Evolutionary conservation across 768 basidiomycete species (phyloP).

Genomic region (Suillus brevipes): DNA sequence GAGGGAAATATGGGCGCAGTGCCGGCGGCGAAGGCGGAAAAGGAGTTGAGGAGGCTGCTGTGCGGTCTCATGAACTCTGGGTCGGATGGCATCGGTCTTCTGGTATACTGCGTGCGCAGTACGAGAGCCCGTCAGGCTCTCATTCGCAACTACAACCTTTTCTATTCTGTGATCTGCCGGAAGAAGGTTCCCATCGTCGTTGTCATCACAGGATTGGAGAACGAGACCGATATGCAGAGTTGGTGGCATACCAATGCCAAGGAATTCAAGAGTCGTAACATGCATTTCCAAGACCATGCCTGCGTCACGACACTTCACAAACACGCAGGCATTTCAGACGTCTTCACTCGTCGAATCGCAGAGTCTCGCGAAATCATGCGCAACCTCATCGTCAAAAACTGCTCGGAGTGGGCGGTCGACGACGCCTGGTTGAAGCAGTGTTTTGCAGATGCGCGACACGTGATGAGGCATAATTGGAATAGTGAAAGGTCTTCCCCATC

Average conservation of each 20-base stretch:
- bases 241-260: constrained; percentile 37
- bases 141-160: constrained; percentile 39
- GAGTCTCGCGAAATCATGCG: constrained; percentile 24
- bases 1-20: constrained; percentile 34
- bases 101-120: constrained; percentile 27
- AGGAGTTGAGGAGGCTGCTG: constrained; percentile 25
- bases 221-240: constrained; percentile 28
- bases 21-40: constrained; percentile 31
- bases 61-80: constrained; percentile 20
- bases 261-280: constrained; percentile 24
- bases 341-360: neutral
- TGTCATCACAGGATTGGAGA: constrained; percentile 40
- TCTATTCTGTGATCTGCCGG: constrained; percentile 36
- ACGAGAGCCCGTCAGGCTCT: constrained; percentile 27
- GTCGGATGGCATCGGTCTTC: constrained; percentile 13
- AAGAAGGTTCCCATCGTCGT: constrained; percentile 38
- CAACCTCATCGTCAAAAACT: constrained; percentile 25
- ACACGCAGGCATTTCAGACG: constrained; percentile 4
- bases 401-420: neutral
- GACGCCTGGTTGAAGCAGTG: constrained; percentile 4
- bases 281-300: constrained; percentile 37
- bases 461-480: constrained; percentile 1
- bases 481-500: neutral
- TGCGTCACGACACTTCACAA: constrained; percentile 11
- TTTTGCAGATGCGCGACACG: neutral